Conservation (phyloP, 805 yeast species). For the Barnettozyma salicaria region DNA sequence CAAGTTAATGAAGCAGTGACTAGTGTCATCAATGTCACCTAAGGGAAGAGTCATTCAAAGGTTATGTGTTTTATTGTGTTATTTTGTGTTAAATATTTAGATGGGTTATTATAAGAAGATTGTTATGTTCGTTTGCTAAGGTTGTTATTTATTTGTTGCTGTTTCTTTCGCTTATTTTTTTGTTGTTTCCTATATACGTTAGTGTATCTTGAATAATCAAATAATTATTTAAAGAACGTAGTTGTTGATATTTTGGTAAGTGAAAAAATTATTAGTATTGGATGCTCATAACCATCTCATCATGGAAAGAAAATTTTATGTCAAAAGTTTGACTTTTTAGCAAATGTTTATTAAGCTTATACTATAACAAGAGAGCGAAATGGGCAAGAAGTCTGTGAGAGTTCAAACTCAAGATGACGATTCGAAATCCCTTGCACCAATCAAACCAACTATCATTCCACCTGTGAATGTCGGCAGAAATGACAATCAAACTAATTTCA, state of each 20-base stretch:
- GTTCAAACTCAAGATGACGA: slow-evolving; percentile 1
- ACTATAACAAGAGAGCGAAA: background rate
- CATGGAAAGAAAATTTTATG: slow-evolving; percentile 11
- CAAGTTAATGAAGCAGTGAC: slow-evolving; percentile 39
- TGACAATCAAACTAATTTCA: slow-evolving; percentile 38
- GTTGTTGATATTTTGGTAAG: too few relatives aligned
- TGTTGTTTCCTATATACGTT: too few relatives aligned
- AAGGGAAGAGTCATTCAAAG: background rate
- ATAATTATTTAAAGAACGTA: too few relatives aligned
- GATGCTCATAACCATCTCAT: too few relatives aligned
- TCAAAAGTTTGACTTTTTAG: background rate
- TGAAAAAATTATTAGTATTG: too few relatives aligned
- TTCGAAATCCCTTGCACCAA: slow-evolving; percentile 11
- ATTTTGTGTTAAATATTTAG: background rate
- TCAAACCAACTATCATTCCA: slow-evolving; percentile 25
- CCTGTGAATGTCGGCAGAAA: slow-evolving; percentile 1
- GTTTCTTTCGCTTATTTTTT: background rate
- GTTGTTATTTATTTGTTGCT: background rate
- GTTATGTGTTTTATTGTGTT: background rate
- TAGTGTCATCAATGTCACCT: slow-evolving; percentile 23
- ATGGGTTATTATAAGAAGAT: background rate
- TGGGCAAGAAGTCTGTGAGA: slow-evolving; percentile 13
- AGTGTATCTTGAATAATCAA: too few relatives aligned
- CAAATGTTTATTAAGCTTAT: background rate
- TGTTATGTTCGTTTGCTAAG: too few relatives aligned